Evolutionary conservation across 2,329 filamentous ascomycete species (phyloP), one percentile per base, ranked within the genome.

Genomic region (Fusarium redolens): DNA sequence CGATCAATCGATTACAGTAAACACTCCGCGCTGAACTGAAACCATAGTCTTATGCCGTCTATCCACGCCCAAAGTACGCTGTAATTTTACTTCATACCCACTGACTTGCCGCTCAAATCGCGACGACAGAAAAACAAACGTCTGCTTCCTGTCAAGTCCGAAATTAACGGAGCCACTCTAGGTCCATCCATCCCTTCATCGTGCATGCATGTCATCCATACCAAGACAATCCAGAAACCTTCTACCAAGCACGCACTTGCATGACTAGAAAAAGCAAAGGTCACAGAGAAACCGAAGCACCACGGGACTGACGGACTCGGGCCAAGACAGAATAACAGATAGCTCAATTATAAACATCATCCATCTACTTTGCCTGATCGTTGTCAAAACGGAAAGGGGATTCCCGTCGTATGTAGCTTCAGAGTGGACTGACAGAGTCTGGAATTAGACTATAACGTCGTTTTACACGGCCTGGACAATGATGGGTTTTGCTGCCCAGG

Each of bases 21-120:
- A 58, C 35, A 62, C 47, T 54, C 57, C 52, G 57, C 35, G 47
- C 48, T 68, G 68, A 60, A 71, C 63, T 71, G 68, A 63, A 68
- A 71, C 68, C 43, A 67, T 54, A 38, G 43, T 35, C 54, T 60
- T 52, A 65, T 65, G 31, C 66, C 60, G 37, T 52, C 52, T 54
- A 47, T 48, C 37, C 66, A 73, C 70, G 57, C 66, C 69, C n/a
- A 54, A 60, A 60, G 62, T 38, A 71, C 60, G 70, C 45, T 59
- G 70, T 31, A 73, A 73, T 73, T 43, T 73, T 68, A 73, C 61
- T 68, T 40, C 67, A 73, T 72, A 63, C 54, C 70, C 66, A 66
- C 70, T 33, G 56, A 40, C 60, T 62, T 54, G 48, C 57, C 40
- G 65, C 55, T 72, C 43, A 41, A 59, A 43, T 57, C 52, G 33